Base-by-base conservation (phyloP, 2,329 filamentous ascomycete species). In the Monosporascus sp. region DNA sequence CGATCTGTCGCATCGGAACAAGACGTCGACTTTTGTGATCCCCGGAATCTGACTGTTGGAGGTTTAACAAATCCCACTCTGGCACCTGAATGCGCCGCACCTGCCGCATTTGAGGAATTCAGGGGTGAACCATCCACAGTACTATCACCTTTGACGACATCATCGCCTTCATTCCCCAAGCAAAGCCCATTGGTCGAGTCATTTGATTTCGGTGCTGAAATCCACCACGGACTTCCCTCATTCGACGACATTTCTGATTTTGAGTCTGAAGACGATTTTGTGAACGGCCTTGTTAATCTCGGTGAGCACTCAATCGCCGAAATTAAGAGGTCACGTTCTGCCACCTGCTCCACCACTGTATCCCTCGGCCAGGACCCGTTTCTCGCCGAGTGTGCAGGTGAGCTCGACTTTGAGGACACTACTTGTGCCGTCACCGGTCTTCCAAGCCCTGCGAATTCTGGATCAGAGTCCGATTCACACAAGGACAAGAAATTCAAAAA, bases 171-270 rank as follows among this genome's bases (percentile, higher is more conserved):
- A 67, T 77, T 63, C 68, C 76, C 59, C 68, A 83, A 73, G 72
- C 73, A 74, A 69, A 71, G 68, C 73, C 72, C 69, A 57, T 65
- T 71, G 52, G 66, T 67, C 54, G 71, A 69, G 66, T 71, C 71
- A 24, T 82, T 86, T 59, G 78, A 82, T 56, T 83, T 85, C 66
- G 73, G 72, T 59, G 64, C 73, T 48, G 68, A 71, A n/a, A 60
- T 76, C 24, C 74, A 77, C 61, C 75, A 81, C 74, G 82, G 82
- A 24, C 79, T 94, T 31, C 86, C 88, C 26, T 77, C 80, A 8
- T 95, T 96, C 62, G 90, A 95, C 70, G 88, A 91, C 60, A 84
- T 95, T 61, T 94, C 92, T 24, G 91, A 96, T 64, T 81, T 96
- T 53, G 92, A 96, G 69, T 91, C 89, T 1, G 92, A 96, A 65